Base-by-base conservation (phyloP, 2,329 filamentous ascomycete species). In the Fusarium neocosmosporiellum region DNA sequence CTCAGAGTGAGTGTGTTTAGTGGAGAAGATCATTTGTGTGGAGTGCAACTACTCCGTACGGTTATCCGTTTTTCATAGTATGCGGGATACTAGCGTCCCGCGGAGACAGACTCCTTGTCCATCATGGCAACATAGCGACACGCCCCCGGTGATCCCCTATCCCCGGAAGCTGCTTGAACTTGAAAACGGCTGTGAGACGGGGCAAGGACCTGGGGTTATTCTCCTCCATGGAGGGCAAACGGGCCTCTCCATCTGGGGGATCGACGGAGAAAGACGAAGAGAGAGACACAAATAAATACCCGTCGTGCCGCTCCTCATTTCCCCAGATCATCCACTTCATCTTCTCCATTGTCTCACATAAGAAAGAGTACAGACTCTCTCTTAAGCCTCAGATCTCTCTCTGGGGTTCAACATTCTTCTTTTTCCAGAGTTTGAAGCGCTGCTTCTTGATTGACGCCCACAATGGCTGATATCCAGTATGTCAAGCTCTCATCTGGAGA, bases 391-490 rank as follows among this genome's bases (percentile, higher is more conserved):
- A 24, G 53, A 18, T 33, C 5, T 39, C 46, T 36, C 55, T 53
- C 14, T 16, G 46, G 46, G 10, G 20, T 29, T 8, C 20, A 16
- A 11, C n/a, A 7, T 20, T 48, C 8, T 48, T 48, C 22, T 20
- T 31, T 50, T 27, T n/a, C 3, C 31, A 34, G 31, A 55, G 29
- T 34, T 27, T 57, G 55, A 48, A 67, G 53, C 37, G 10, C 43
- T 57, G 59, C 67, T 69, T 65, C 39, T 55, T 50, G 60, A 58
- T 65, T 41, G 57, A 71, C 59, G 63, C 54, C 69, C 73, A 61
- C 43, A 36, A 78, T 79, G 76, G 72, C 73, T 54, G 72, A 75
- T 61, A 64, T 74, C 29, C 58, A 69, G 75, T 78, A 34, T 53
- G 71, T 70, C 3, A 53, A 55, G 24, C 33, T 46, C 37, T 31